phyloP scores from a whole-genome alignment of 2,329 filamentous ascomycete species.

The Graphiopsis chlorocephala region DNA sequence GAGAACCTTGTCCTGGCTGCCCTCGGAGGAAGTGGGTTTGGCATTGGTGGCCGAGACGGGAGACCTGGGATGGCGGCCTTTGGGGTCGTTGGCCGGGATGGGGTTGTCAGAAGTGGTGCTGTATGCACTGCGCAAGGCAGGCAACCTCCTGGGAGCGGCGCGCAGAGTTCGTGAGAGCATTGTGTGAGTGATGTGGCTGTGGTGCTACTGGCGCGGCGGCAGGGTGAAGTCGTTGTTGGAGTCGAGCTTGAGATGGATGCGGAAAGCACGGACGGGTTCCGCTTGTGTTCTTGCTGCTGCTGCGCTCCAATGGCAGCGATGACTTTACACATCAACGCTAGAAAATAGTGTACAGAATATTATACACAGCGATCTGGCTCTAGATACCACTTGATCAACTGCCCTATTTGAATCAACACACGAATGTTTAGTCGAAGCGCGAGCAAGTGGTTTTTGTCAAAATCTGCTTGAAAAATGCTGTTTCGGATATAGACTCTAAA shows the following conservation, averaged over 20 bases:
- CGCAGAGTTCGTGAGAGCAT: conserved; percentile 16
- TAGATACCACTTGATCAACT: too few relatives aligned
- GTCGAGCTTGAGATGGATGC: conserved; percentile 11
- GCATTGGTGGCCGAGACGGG: conserved; percentile 61
- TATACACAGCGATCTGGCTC: too few relatives aligned
- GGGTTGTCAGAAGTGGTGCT: conserved; percentile 40
- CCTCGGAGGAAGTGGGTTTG: conserved; percentile 50
- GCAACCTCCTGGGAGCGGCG: conserved; percentile 12
- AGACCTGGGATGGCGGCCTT: conserved; percentile 44
- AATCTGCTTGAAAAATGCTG: background rate
- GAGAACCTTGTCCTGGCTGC: conserved; percentile 51
- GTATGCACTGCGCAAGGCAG: conserved; percentile 20
- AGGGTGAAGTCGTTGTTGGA: conserved; percentile 13
- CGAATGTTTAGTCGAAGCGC: background rate
- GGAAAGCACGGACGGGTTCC: background rate
- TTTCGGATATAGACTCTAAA: background rate
- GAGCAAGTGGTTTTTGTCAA: background rate
- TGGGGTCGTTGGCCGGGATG: conserved; percentile 64
- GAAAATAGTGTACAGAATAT: background rate
- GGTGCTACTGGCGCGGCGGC: background rate
- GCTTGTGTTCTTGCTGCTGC: background rate
- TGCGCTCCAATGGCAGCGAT: conserved; percentile 12
- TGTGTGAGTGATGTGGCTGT: background rate
- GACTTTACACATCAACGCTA: background rate
- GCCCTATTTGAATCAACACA: too few relatives aligned